Base-by-base conservation (phyloP, 805 yeast genomes). In the Ogataea chonburiensis region DNA sequence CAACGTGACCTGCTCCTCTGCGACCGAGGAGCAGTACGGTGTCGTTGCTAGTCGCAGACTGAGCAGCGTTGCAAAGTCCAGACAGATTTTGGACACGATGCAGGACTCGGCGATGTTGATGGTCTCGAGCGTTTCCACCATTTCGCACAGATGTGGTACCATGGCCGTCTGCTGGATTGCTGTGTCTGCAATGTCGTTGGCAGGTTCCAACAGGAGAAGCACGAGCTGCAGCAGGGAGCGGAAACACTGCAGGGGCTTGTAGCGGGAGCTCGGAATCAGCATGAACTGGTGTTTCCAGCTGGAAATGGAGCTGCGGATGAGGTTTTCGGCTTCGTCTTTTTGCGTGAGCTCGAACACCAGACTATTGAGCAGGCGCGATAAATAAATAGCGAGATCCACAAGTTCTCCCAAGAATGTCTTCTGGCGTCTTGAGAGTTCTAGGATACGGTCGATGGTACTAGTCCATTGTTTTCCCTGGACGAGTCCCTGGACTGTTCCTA, bases 401-500 rank as follows among this genome's bases (percentile, higher is more conserved):
- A 56, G 28, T 20, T 43, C 39, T 3, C 50, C 51, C 15, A 47
- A 24, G 22, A 45, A 53, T 4, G 46, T 34, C 12, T 35, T 26
- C 21, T 47, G 43, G 11, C 24, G 18, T 18, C 47, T 39, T 13
- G 34, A 46, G 16, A 34, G 34, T 18, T 53, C 49, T 21, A 53
- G 26, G 5, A 47, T 28, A 23, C 24, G 45, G 31, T 52, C 53
- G 17, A 46, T 7, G 5, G 44, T 33, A 12, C 42, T 27, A n/a
- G 33, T 31, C 61, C 62, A 58, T 24, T 46, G 45, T n/a, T 50
- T 20, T 7, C 63, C 63, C 14, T 50, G 36, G 36, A 46, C 43
- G 18, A 55, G 46, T 7, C 58, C 52, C 24, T 52, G 49, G 9
- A 53, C 27, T 21, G 48, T 51, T 11, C 61, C 61, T 17, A 55